Conservation (phyloP, 345 rosid genomes). For the Citrus cavaleriei region DNA sequence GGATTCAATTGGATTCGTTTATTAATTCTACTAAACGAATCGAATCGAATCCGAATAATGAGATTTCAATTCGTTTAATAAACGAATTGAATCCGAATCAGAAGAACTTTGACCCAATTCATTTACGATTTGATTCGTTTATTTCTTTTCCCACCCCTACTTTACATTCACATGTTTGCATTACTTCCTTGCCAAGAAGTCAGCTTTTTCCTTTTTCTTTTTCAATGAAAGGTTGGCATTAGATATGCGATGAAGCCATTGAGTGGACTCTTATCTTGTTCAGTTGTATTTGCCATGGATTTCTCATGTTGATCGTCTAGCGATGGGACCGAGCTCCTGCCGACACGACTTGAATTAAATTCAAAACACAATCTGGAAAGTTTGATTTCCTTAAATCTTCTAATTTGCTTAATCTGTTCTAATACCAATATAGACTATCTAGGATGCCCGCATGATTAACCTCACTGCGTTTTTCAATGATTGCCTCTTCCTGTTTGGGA, state of each 20-base stretch:
- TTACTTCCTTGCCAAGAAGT: neutral
- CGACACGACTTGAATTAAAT: neutral
- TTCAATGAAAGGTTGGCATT: neutral
- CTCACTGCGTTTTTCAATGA: conserved; percentile 5
- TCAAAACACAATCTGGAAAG: neutral
- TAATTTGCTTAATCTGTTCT: neutral
- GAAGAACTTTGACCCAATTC: too few species aligned
- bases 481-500: conserved; percentile 15
- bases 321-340: neutral
- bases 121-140: too few species aligned
- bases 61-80: too few species aligned
- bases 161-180: neutral
- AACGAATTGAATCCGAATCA: too few species aligned
- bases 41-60: too few species aligned
- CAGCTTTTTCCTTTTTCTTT: neutral
- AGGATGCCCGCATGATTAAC: conserved; percentile 11
- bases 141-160: too few species aligned
- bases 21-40: too few species aligned
- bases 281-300: neutral
- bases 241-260: neutral
- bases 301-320: neutral
- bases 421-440: neutral
- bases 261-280: neutral
- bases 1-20: too few species aligned
- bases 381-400: neutral